Conservation (phyloP, 371 early-diverging fungal species). For the Mortierella sp. region DNA sequence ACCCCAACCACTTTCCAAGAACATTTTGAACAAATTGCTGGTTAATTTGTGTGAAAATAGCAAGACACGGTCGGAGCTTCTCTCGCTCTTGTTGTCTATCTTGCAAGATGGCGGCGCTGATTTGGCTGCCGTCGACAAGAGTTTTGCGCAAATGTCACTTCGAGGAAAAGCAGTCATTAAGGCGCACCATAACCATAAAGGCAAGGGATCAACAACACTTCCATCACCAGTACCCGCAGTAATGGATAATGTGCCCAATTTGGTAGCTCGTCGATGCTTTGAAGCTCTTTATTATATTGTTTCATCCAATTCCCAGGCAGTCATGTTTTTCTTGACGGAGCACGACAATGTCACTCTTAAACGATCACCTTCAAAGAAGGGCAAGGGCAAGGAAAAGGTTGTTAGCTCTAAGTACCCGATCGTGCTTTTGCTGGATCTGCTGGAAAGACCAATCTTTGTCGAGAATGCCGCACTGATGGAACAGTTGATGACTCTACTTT, state of each 20-base stretch:
- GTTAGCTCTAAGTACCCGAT: conserved; percentile 84
- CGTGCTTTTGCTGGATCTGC: conserved; percentile 83
- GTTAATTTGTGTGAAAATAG: conserved; percentile 93
- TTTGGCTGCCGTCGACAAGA: conserved; percentile 81
- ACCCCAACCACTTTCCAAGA: conserved; percentile 78
- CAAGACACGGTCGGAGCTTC: conserved; percentile 86
- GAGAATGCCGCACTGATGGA: conserved; percentile 86
- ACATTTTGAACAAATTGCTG: conserved; percentile 78
- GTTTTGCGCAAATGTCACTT: conserved; percentile 82
- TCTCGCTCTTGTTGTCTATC: conserved; percentile 88
- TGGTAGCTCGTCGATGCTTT: conserved; percentile 89
- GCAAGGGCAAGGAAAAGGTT: conserved; percentile 73
- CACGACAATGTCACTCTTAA: conserved; percentile 71
- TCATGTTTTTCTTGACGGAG: conserved; percentile 81
- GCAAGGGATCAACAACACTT: conserved; percentile 38
- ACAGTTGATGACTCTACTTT: conserved; percentile 88
- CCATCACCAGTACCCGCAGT: conserved; percentile 46
- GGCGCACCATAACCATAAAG: conserved; percentile 29
- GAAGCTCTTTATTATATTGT: conserved; percentile 86
- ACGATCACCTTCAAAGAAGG: conserved; percentile 66
- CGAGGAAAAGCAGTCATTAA: conserved; percentile 60
- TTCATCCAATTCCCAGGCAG: conserved; percentile 72
- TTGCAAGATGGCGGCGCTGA: conserved; percentile 88
- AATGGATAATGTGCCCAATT: conserved; percentile 78
- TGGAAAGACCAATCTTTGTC: conserved; percentile 87